A percentile compares a stretch with the other conserved stretches of the same genome.
Evolutionary conservation across 2,329 filamentous ascomycete species (phyloP).

Genomic region (Fonsecaea nubica): DNA sequence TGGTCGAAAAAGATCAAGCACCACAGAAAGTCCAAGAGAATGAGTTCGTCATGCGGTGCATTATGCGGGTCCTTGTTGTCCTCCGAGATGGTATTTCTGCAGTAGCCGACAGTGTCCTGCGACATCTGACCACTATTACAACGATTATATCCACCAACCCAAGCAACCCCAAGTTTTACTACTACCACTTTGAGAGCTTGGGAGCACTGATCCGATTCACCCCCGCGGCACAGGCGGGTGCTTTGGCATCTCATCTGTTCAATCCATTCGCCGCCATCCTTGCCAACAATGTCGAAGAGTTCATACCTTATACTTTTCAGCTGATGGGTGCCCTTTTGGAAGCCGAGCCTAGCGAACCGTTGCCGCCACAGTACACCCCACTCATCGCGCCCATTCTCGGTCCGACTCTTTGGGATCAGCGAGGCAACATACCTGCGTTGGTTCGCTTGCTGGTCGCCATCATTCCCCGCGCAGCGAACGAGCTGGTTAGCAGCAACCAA

Average conservation of each 20-base stretch:
- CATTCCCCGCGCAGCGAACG: conserved; percentile 74
- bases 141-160: conserved; percentile 92
- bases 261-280: conserved; percentile 81
- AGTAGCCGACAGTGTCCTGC: conserved; percentile 78
- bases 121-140: conserved; percentile 86
- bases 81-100: conserved; percentile 80
- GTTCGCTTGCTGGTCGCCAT: conserved; percentile 84
- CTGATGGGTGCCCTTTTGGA: conserved; percentile 90
- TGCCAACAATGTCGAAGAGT: conserved; percentile 85
- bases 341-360: conserved; percentile 76
- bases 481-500: conserved; percentile 79
- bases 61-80: conserved; percentile 96
- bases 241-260: conserved; percentile 78
- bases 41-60: conserved; percentile 97
- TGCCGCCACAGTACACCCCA: conserved; percentile 80
- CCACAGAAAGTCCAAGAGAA: conserved; percentile 97
- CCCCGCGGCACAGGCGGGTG: conserved; percentile 72
- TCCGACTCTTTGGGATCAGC: conserved; percentile 86
- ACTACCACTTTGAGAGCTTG: conserved; percentile 95
- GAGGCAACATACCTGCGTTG: conserved; percentile 90
- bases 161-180: conserved; percentile 97
- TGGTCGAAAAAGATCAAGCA: conserved; percentile 83
- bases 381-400: conserved; percentile 79
- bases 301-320: conserved; percentile 95
- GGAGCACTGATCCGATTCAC: conserved; percentile 79